These are phyloP conservation scores for Capsella rubella DNA, from an alignment of 441 rosid species.

Conservation along the genomic window DNA sequence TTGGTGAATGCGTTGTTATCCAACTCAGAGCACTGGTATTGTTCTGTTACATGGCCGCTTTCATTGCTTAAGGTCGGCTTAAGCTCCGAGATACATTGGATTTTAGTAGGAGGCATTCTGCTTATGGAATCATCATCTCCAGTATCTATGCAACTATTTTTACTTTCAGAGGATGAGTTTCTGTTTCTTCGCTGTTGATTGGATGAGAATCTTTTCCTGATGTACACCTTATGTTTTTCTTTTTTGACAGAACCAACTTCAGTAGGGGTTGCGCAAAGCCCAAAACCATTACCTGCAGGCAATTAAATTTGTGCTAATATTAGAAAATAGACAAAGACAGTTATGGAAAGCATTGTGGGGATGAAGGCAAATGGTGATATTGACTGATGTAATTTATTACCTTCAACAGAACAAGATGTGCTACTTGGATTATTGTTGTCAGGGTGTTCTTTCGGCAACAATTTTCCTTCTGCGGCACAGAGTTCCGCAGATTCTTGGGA, in stretches of 20 bases:
- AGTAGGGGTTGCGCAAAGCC: slow-evolving; percentile 34
- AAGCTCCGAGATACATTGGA: slow-evolving; percentile 43
- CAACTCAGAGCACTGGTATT: slow-evolving; percentile 37
- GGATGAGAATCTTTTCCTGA: slow-evolving; percentile 55
- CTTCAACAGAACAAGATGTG: slow-evolving; percentile 49
- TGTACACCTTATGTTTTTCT: slow-evolving; percentile 54
- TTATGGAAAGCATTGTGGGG: slow-evolving; percentile 28
- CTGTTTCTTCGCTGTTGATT: slow-evolving; percentile 37
- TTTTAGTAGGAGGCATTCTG: slow-evolving; percentile 38
- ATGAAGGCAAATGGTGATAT: slow-evolving; percentile 27
- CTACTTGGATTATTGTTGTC: slow-evolving; percentile 40
- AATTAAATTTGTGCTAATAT: slow-evolving; percentile 8
- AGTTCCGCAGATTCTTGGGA: slow-evolving; percentile 39
- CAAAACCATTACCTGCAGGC: slow-evolving; percentile 40
- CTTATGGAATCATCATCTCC: slow-evolving; percentile 36
- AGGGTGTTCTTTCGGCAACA: slow-evolving; percentile 27
- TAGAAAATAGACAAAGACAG: slow-evolving; percentile 10
- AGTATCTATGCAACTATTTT: slow-evolving; percentile 47
- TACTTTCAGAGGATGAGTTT: slow-evolving; percentile 57
- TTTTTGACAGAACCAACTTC: slow-evolving; percentile 41
- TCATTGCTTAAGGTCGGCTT: slow-evolving; percentile 38
- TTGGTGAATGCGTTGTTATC: slow-evolving; percentile 35
- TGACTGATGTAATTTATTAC: slow-evolving; percentile 44
- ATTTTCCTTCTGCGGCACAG: slow-evolving; percentile 39
- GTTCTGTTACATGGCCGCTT: slow-evolving; percentile 42